A percentile compares a stretch with the other conserved stretches of the same genome.
phyloP scores from a whole-genome alignment of 371 early-diverging fungal genomes.

The Blastocladiella emersonii region DNA sequence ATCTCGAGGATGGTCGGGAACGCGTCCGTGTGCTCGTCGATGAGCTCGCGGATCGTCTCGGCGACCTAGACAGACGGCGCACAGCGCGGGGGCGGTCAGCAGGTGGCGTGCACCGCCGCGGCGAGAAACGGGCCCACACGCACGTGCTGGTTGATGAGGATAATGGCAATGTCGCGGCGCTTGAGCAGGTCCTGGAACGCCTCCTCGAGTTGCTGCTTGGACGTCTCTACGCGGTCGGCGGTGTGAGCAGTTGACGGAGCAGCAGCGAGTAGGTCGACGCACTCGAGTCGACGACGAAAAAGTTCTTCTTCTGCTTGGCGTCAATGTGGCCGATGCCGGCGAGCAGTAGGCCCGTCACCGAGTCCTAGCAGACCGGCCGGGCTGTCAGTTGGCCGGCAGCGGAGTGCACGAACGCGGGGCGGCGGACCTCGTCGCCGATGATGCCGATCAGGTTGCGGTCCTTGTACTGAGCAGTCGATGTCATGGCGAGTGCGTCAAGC shows the following conservation, averaged over 20 bases:
- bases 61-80: constrained; percentile 63
- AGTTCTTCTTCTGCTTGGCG: constrained; percentile 62
- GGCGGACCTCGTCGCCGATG: constrained; percentile 84
- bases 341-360: constrained; percentile 90
- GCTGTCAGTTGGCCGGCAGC: no score
- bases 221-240: constrained; percentile 54
- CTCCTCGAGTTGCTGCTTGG: constrained; percentile 77
- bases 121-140: constrained; percentile 6
- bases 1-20: constrained; percentile 96
- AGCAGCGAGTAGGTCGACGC: no score
- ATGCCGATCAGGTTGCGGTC: constrained; percentile 83
- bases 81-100: no score
- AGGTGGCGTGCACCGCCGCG: no score
- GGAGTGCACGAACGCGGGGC: no score
- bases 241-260: no score
- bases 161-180: constrained; percentile 93
- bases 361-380: no score
- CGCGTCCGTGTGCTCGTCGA: constrained; percentile 80
- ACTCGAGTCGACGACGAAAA: constrained; percentile 89
- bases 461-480: constrained; percentile 15
- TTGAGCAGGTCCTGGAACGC: constrained; percentile 71
- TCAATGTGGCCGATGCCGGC: constrained; percentile 91
- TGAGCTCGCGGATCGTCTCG: constrained; percentile 72
- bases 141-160: constrained; percentile 94
- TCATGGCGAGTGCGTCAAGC: background rate